These are phyloP conservation scores for Heterobasidion parviporum DNA, from an alignment of 1,284 basidiomycete species.

Conservation along the genomic window DNA sequence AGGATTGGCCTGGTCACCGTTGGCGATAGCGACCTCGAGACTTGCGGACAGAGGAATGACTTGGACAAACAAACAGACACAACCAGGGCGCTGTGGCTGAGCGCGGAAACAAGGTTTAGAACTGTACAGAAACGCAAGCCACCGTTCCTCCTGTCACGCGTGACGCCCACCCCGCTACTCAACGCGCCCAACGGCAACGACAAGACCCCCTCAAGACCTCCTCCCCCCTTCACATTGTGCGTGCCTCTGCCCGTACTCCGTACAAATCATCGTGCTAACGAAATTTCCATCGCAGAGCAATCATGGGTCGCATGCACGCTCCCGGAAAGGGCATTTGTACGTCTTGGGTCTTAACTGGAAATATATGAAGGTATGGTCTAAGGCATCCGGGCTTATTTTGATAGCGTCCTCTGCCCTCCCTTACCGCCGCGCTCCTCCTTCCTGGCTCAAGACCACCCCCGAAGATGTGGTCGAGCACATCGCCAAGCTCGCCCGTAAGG, in stretches of 20 bases:
- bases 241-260: constrained; percentile 6
- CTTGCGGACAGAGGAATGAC: constrained; percentile 16
- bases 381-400: background rate
- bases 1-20: constrained; percentile 27
- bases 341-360: constrained; percentile 20
- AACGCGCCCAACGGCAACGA: constrained; percentile 27
- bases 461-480: constrained; percentile 97
- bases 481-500: constrained; percentile 96
- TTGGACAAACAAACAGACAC: background rate
- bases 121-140: constrained; percentile 33
- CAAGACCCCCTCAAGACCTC: constrained; percentile 31
- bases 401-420: constrained; percentile 93
- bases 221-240: constrained; percentile 27
- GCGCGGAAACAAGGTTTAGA: constrained; percentile 31
- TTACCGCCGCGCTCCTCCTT: constrained; percentile 90
- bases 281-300: constrained; percentile 22
- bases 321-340: constrained; percentile 96
- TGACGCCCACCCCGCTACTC: constrained; percentile 14
- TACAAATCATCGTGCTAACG: background rate
- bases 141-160: constrained; percentile 29
- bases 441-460: constrained; percentile 95
- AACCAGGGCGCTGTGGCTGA: constrained; percentile 9
- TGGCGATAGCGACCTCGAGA: constrained; percentile 27
- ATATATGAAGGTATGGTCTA: background rate
- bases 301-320: constrained; percentile 94